A percentile compares a stretch with the other conserved stretches of the same genome.
Conservation (phyloP, 1,139 yeast genomes). For the Lodderomyces jiufengensis region DNA sequence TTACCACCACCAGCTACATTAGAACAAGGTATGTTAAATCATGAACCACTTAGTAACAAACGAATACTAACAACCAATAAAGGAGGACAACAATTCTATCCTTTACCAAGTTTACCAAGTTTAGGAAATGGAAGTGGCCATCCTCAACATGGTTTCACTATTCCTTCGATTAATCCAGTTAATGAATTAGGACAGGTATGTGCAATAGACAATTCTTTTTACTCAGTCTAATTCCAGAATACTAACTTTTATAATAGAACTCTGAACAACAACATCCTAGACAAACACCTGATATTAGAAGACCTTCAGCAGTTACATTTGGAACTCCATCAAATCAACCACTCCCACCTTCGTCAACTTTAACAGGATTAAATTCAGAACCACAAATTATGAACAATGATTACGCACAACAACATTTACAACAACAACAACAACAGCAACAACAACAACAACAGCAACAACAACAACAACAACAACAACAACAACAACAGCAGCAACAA, state of each 20-base stretch:
- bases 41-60: neutral
- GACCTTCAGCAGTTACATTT: slow-evolving; percentile 23
- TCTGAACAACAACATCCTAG: slow-evolving; percentile 23
- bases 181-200: slow-evolving; percentile 29
- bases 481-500: slow-evolving; percentile 1
- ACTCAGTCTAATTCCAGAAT: too few species aligned
- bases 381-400: slow-evolving; percentile 2
- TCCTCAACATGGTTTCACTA: slow-evolving; percentile 42
- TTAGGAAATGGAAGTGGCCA: slow-evolving; percentile 43
- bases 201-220: too few species aligned
- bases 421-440: neutral
- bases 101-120: slow-evolving; percentile 51
- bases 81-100: slow-evolving; percentile 49
- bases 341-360: slow-evolving; percentile 25
- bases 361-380: slow-evolving; percentile 10
- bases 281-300: slow-evolving; percentile 24
- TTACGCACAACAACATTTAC: slow-evolving; percentile 11
- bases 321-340: slow-evolving; percentile 18
- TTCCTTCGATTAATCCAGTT: slow-evolving; percentile 43
- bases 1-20: slow-evolving; percentile 56
- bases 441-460: slow-evolving; percentile 10
- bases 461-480: slow-evolving; percentile 10
- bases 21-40: slow-evolving; percentile 40
- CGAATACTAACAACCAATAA: slow-evolving; percentile 17
- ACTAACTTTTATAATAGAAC: slow-evolving; percentile 11